Conservation (phyloP, 495 filamentous ascomycete genomes). For the Astrothelium macrocarpum region DNA sequence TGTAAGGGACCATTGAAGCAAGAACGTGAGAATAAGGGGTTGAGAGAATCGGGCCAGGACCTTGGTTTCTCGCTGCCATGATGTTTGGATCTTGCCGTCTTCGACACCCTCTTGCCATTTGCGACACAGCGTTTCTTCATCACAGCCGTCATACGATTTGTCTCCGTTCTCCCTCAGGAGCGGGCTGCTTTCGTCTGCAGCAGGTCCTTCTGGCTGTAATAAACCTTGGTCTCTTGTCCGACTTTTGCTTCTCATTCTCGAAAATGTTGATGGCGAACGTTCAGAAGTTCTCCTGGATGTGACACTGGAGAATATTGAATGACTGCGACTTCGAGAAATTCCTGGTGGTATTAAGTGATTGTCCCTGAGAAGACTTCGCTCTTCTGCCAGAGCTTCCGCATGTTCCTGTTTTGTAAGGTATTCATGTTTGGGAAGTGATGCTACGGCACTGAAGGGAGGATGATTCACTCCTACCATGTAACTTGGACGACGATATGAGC, state of each 20-base stretch:
- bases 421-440: constrained; percentile 38
- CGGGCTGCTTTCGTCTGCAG: constrained; percentile 41
- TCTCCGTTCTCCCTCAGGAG: constrained; percentile 34
- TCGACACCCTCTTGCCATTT: constrained; percentile 76
- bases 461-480: constrained; percentile 36
- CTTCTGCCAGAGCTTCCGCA: constrained; percentile 56
- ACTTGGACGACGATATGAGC: constrained; percentile 59
- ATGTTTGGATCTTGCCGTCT: constrained; percentile 65
- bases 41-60: constrained; percentile 51
- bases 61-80: constrained; percentile 72
- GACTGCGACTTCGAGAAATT: constrained; percentile 31
- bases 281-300: constrained; percentile 22
- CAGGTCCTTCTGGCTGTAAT: constrained; percentile 11
- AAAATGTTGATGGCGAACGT: background rate
- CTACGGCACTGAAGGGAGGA: constrained; percentile 29
- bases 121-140: constrained; percentile 30
- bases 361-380: constrained; percentile 65
- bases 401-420: constrained; percentile 52
- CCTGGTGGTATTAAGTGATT: constrained; percentile 64
- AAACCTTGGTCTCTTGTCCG: constrained; percentile 22
- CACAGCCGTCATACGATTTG: constrained; percentile 14
- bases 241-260: background rate
- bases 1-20: constrained; percentile 64
- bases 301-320: constrained; percentile 5
- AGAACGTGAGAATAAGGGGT: constrained; percentile 57